These are phyloP conservation scores for Acer negundo DNA, from an alignment of 345 rosid species.

Conservation along the genomic window DNA sequence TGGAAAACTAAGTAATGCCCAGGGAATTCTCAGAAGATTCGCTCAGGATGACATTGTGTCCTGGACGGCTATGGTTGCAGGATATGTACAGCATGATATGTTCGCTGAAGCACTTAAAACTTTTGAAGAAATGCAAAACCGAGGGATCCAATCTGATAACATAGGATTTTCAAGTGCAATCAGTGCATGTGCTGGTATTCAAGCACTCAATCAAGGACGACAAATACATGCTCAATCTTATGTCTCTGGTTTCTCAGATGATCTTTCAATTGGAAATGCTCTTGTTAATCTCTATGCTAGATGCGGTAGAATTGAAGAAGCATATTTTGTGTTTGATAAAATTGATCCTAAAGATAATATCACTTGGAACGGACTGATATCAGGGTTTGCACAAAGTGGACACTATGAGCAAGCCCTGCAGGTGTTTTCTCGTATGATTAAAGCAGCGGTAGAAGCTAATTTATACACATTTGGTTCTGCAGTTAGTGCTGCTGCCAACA, in stretches of 20 bases:
- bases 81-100: slow-evolving; percentile 67
- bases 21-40: slow-evolving; percentile 59
- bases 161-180: slow-evolving; percentile 84
- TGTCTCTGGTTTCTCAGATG: slow-evolving; percentile 63
- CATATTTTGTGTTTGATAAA: slow-evolving; percentile 64
- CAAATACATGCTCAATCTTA: slow-evolving; percentile 81
- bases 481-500: slow-evolving; percentile 84
- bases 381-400: slow-evolving; percentile 82
- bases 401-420: slow-evolving; percentile 67
- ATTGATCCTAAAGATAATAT: slow-evolving; percentile 66
- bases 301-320: slow-evolving; percentile 70
- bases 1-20: slow-evolving; percentile 67
- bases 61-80: slow-evolving; percentile 95
- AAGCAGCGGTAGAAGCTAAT: slow-evolving; percentile 50
- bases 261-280: slow-evolving; percentile 74
- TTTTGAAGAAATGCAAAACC: slow-evolving; percentile 64
- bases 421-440: slow-evolving; percentile 63
- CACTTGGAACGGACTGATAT: slow-evolving; percentile 86
- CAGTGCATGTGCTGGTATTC: slow-evolving; percentile 91
- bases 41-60: slow-evolving; percentile 72
- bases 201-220: slow-evolving; percentile 61
- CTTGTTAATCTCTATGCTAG: slow-evolving; percentile 79
- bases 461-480: slow-evolving; percentile 74
- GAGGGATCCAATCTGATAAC: slow-evolving; percentile 65
- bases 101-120: slow-evolving; percentile 62